Evolutionary conservation across 257 asterid species (phyloP).

Genomic region (Penstemon eatonii): DNA sequence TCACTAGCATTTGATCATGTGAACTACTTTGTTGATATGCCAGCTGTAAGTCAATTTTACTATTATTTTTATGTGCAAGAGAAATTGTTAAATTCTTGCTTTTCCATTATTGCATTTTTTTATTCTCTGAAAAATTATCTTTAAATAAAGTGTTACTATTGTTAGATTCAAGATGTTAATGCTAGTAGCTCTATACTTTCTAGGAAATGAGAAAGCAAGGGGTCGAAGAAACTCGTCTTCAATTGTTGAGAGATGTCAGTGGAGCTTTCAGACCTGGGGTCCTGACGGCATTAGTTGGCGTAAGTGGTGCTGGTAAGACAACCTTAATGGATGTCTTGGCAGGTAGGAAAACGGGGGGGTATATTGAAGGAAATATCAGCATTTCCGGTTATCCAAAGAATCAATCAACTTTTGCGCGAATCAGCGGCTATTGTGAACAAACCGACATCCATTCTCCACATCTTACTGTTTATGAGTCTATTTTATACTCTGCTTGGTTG

Average conservation of each 20-base stretch:
- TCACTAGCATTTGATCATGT: conserved; percentile 83
- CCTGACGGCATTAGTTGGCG: conserved; percentile 82
- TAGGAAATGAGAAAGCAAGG: conserved; percentile 85
- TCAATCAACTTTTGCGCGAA: conserved; percentile 81
- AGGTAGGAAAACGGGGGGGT: conserved; percentile 82
- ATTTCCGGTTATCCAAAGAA: conserved; percentile 89
- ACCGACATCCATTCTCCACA: conserved; percentile 87
- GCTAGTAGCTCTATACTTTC: conserved; percentile 8
- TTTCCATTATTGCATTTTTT: not conserved
- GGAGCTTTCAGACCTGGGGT: conserved; percentile 93
- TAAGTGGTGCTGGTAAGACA: conserved; percentile 94
- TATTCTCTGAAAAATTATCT: not conserved
- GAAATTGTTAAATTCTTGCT: not conserved
- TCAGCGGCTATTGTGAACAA: conserved; percentile 90
- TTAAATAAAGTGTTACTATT: too few relatives aligned
- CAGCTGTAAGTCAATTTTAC: conserved; percentile 61
- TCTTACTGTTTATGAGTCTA: conserved; percentile 80
- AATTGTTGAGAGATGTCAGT: conserved; percentile 67
- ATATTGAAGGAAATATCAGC: conserved; percentile 67
- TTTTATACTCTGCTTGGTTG: conserved; percentile 85
- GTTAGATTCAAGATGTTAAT: not conserved
- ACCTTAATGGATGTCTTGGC: conserved; percentile 91
- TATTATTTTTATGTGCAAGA: conserved; percentile 4
- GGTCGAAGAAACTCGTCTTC: conserved; percentile 70
- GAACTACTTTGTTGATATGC: conserved; percentile 92